These are phyloP conservation scores for Trichoderma citrinoviride DNA, from an alignment of 2,329 filamentous ascomycete genomes.

Conservation along the genomic window DNA sequence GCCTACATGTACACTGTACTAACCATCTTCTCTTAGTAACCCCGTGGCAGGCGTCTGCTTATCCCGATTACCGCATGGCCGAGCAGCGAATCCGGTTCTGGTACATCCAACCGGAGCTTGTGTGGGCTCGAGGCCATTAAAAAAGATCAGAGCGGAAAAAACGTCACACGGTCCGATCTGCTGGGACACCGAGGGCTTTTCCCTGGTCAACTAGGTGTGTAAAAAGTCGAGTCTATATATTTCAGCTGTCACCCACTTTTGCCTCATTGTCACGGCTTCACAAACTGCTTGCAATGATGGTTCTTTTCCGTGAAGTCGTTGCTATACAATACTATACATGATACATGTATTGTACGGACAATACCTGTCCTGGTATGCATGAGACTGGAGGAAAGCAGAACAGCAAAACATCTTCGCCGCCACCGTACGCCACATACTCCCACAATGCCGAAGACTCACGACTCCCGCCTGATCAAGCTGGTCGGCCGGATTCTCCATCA, in stretches of 20 bases:
- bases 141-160: neutral
- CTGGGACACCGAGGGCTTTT: constrained; percentile 1
- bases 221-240: neutral
- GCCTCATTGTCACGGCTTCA: neutral
- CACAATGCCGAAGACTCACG: constrained; percentile 15
- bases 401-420: neutral
- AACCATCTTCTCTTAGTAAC: no score
- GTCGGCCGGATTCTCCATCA: constrained; percentile 19
- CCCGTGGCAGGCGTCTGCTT: neutral
- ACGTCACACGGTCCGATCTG: constrained; percentile 15
- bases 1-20: neutral
- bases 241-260: constrained; percentile 2
- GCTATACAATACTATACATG: neutral
- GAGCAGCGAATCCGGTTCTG: constrained; percentile 13
- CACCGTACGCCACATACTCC: neutral
- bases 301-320: neutral
- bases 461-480: constrained; percentile 16
- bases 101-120: neutral
- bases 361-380: no score
- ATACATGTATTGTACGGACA: neutral
- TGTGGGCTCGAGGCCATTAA: neutral
- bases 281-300: neutral
- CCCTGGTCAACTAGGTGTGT: neutral
- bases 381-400: no score
- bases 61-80: constrained; percentile 10